These are phyloP conservation scores for Colletotrichum sp. DNA, from an alignment of 2,329 filamentous ascomycete species.

Conservation along the genomic window DNA sequence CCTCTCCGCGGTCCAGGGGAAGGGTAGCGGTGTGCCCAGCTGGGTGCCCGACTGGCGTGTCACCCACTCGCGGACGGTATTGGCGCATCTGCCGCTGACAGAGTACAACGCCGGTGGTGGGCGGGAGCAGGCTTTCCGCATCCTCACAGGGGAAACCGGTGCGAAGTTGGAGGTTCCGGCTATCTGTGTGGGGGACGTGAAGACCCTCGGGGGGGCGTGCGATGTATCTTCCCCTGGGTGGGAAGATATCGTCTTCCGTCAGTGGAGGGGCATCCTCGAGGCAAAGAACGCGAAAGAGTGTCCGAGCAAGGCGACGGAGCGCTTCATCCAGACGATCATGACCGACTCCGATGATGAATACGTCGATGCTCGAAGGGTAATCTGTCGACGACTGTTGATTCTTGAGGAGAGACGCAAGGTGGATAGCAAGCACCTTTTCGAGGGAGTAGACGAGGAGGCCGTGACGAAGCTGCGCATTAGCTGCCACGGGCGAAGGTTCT, in stretches of 20 bases:
- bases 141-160: not conserved
- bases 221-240: not conserved
- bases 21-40: not conserved
- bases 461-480: not conserved
- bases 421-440: not conserved
- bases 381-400: not conserved
- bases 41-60: constrained; percentile 1
- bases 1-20: not conserved
- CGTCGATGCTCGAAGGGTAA: not conserved
- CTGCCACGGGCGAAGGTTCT: not conserved
- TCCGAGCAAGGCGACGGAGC: too few species aligned
- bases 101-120: not conserved
- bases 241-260: not conserved
- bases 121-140: not conserved
- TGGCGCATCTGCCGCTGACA: not conserved
- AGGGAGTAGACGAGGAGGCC: not conserved
- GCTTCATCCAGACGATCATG: not conserved
- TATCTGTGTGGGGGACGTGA: not conserved
- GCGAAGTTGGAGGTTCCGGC: not conserved
- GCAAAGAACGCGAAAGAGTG: not conserved
- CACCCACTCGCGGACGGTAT: not conserved
- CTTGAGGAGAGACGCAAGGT: not conserved
- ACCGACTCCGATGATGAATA: not conserved
- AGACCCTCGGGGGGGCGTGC: not conserved
- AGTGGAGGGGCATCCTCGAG: not conserved